Evolutionary conservation across 73 alveolate species (phyloP).

Genomic region (Symbiodinium natans): DNA sequence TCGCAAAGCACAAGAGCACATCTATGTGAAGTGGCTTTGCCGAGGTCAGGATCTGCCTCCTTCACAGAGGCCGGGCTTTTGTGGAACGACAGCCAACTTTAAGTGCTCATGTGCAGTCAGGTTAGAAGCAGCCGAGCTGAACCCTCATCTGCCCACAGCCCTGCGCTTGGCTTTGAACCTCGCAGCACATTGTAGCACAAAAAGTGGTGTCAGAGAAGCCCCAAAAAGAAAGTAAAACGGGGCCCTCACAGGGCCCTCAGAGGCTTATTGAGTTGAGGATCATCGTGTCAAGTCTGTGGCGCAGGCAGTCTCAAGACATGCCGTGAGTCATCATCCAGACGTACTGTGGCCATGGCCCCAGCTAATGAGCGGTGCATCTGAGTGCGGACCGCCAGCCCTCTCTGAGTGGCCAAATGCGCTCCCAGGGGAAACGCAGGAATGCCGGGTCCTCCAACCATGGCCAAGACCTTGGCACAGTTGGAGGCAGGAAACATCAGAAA

Average conservation of each 20-base stretch:
- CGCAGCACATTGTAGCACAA: not conserved
- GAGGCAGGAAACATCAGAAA: conserved; percentile 28
- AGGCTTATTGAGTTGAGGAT: too few relatives aligned
- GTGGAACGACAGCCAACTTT: too few relatives aligned
- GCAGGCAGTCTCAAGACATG: not conserved
- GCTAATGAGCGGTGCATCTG: not conserved
- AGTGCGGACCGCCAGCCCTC: too few relatives aligned
- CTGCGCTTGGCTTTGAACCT: not conserved
- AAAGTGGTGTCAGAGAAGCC: too few relatives aligned
- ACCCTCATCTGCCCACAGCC: not conserved
- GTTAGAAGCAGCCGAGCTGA: not conserved
- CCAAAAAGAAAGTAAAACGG: too few relatives aligned
- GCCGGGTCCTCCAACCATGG: conserved; percentile 86
- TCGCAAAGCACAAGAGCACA: too few relatives aligned
- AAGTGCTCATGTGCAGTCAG: not conserved
- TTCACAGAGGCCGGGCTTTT: not conserved
- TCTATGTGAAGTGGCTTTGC: too few relatives aligned
- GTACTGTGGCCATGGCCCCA: conserved; percentile 37
- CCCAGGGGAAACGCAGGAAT: conserved; percentile 79
- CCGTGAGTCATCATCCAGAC: conserved; percentile 47
- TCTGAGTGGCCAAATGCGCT: too few relatives aligned
- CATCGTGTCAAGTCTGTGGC: too few relatives aligned
- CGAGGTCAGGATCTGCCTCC: not conserved
- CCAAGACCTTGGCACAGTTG: conserved; percentile 79
- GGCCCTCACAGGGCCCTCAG: too few relatives aligned